Evolutionary conservation across 2,329 filamentous ascomycete species (phyloP).

Genomic region (Botrytis elliptica): DNA sequence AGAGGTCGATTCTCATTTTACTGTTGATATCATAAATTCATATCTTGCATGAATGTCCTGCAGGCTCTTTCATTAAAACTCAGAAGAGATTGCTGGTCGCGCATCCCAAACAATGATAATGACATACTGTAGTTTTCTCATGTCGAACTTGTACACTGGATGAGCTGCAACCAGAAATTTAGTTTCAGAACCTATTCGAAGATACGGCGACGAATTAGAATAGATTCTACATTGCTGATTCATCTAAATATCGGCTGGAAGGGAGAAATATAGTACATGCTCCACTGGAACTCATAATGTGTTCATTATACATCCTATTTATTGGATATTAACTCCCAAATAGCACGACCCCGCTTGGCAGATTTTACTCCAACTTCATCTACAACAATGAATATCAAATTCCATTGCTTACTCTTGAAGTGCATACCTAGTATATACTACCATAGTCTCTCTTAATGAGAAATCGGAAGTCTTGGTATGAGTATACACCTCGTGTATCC

Average conservation of each 20-base stretch:
- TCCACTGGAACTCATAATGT: background rate
- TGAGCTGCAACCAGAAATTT: background rate
- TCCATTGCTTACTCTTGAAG: background rate
- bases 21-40: background rate
- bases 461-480: background rate
- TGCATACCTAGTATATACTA: background rate
- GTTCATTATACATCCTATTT: background rate
- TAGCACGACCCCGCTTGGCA: background rate
- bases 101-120: background rate
- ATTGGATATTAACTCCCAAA: background rate
- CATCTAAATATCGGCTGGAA: background rate
- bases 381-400: background rate
- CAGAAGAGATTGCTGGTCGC: background rate
- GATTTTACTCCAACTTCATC: background rate
- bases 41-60: background rate
- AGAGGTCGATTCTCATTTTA: too few relatives aligned
- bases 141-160: background rate
- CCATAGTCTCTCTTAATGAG: background rate
- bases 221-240: background rate
- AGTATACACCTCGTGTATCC: background rate
- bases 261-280: background rate
- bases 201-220: background rate
- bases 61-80: background rate
- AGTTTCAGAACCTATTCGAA: background rate
- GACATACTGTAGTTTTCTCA: background rate